phyloP scores from a whole-genome alignment of 306 rosid genomes.

The Sophora flavescens region DNA sequence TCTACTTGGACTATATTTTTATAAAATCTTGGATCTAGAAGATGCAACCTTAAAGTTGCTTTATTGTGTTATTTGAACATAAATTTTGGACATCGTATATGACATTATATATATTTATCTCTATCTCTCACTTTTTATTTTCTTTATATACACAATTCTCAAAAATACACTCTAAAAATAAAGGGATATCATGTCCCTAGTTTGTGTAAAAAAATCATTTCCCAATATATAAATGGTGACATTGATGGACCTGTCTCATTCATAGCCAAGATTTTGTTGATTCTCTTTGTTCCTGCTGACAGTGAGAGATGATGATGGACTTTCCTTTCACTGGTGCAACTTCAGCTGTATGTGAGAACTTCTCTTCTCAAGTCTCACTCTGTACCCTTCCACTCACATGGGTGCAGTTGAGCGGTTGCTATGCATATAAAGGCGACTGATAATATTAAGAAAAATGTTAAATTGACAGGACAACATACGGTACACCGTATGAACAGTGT shows the following conservation, averaged over 20 bases:
- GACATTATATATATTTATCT: too few relatives aligned
- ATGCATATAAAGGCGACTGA: background rate
- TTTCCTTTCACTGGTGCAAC: conserved; percentile 68
- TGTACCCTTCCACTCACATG: conserved; percentile 54
- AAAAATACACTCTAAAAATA: too few relatives aligned
- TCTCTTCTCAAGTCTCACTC: conserved; percentile 31
- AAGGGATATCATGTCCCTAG: too few relatives aligned
- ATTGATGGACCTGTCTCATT: conserved; percentile 61
- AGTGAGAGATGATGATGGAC: conserved; percentile 59
- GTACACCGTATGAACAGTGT: too few relatives aligned
- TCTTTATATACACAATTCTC: too few relatives aligned
- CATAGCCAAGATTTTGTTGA: conserved; percentile 68
- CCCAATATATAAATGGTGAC: conserved; percentile 38
- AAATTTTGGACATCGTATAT: too few relatives aligned
- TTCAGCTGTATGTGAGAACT: conserved; percentile 28
- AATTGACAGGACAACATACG: too few relatives aligned
- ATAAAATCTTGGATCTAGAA: background rate
- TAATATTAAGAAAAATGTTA: too few relatives aligned
- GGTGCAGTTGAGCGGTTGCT: conserved; percentile 33
- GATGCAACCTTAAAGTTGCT: too few relatives aligned
- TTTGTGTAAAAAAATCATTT: too few relatives aligned
- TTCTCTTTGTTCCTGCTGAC: conserved; percentile 65
- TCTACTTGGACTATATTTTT: conserved; percentile 49
- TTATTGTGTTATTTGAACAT: too few relatives aligned
- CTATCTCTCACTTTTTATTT: too few relatives aligned